Evolutionary conservation across 768 basidiomycete species (phyloP), one percentile per base, ranked within the genome.

Genomic region (Stropharia rugosoannulata): DNA sequence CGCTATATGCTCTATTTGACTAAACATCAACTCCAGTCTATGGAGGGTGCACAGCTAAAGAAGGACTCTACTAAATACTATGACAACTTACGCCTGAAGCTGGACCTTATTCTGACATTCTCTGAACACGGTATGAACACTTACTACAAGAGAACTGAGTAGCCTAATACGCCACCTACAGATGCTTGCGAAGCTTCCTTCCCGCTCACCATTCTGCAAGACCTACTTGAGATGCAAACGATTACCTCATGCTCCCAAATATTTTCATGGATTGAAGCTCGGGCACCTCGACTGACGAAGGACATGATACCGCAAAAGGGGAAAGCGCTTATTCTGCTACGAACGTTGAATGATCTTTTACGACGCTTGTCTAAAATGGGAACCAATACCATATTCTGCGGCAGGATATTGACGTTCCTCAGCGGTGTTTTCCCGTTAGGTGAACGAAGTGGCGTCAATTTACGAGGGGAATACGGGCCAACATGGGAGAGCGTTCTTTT

Each of bases 391-490:
- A 83, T 88, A 61, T 93, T 97, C 70, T 92, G 90, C 63, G 95
- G 94, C 4, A 83, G 93, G 1, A 95, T 97, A 66, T 75, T 94
- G 67, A 88, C 89, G 1, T 95, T 95, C 69, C 73, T 96, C 48
- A 90, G 89, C 56, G 83, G 82, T 1, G 90, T 93, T 1, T 96
- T 94, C 66, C 90, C 92, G 5, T 70, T 97, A 8, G 90, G 90
- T 2, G 94, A 96, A 69, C 76, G 93, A 48, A 94, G 92, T 67
- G 93, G 94, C 32, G 94, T 96, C 35, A 97, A 97, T 69, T 71
- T 96, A 59, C 77, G 94, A 32, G 94, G 94, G 55, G 90, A 95
- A 71, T 93, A 88, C 67, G 85, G 92, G 0, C 85, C 90, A 9
- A 73, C 77, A 19, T 91, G 90, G 90, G 86, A 91, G 56, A 82